Evolutionary conservation across 768 basidiomycete genomes (phyloP).

Genomic region (Boletus rubroflammeus): DNA sequence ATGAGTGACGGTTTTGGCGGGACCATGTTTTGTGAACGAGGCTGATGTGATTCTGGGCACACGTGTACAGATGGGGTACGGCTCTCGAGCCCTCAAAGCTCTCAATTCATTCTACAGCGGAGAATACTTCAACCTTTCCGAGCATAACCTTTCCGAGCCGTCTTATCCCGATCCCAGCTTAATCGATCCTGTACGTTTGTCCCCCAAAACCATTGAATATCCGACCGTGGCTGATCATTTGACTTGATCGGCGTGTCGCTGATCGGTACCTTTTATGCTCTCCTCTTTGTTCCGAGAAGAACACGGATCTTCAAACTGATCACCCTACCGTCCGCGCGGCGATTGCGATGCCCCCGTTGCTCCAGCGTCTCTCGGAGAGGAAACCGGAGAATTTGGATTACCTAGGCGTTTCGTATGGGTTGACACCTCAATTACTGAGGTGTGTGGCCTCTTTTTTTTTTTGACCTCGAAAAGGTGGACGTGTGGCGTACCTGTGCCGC

Average conservation of each 20-base stretch:
- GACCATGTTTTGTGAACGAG: not conserved
- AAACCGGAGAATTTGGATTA: conserved; percentile 91
- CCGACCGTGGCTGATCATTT: not conserved
- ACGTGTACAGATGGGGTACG: conserved; percentile 85
- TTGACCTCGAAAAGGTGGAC: not conserved
- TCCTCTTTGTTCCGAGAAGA: conserved; percentile 27
- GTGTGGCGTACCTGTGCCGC: not conserved
- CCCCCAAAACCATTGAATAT: not conserved
- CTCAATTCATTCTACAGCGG: conserved; percentile 92
- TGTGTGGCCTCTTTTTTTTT: conserved; percentile 24
- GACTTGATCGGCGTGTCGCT: not conserved
- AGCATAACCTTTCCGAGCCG: conserved; percentile 45
- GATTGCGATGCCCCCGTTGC: conserved; percentile 83
- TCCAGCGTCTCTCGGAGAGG: conserved; percentile 85
- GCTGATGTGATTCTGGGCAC: conserved; percentile 1
- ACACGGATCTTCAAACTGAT: conserved; percentile 69
- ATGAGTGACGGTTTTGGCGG: not conserved
- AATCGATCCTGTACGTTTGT: conserved; percentile 43
- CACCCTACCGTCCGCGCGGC: conserved; percentile 67
- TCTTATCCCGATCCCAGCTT: conserved; percentile 56
- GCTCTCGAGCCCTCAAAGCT: conserved; percentile 80
- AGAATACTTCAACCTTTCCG: conserved; percentile 85
- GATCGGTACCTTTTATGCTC: not conserved
- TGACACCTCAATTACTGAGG: conserved; percentile 83
- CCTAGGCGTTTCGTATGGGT: conserved; percentile 92